Conservation (phyloP, 2,329 filamentous ascomycete species). For the Exserohilum rostratum region DNA sequence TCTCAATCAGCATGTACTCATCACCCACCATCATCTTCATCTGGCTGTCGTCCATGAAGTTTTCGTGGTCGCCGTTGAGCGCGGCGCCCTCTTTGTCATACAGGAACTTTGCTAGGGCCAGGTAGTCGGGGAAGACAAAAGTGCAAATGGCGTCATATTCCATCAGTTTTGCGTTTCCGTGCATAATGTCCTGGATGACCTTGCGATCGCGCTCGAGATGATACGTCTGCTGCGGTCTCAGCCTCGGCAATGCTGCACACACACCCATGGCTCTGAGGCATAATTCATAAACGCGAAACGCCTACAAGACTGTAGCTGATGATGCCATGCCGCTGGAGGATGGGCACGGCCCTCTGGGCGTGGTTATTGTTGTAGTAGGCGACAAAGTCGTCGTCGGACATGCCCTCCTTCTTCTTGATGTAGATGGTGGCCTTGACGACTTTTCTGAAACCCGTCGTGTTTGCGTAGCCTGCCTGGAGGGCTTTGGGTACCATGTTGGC, state of each 20-base stretch:
- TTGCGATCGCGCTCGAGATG: conserved; percentile 53
- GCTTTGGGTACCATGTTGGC: conserved; percentile 51
- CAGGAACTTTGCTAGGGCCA: conserved; percentile 54
- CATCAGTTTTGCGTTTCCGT: conserved; percentile 52
- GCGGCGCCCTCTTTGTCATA: conserved; percentile 55
- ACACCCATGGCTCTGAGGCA: no score
- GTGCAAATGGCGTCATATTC: conserved; percentile 57
- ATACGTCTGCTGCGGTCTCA: conserved; percentile 48
- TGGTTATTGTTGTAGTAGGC: conserved; percentile 55
- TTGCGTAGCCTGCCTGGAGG: conserved; percentile 54
- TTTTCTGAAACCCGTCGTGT: conserved; percentile 54
- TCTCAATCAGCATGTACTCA: conserved; percentile 50
- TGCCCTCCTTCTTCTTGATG: conserved; percentile 55
- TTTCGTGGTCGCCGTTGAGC: conserved; percentile 44
- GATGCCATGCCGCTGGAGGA: conserved; percentile 52
- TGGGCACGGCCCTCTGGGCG: conserved; percentile 52
- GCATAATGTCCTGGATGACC: conserved; percentile 53
- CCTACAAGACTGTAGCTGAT: conserved; percentile 55
- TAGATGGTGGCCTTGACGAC: conserved; percentile 55
- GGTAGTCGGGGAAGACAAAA: conserved; percentile 56
- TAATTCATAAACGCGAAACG: neutral
- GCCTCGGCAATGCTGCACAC: neutral
- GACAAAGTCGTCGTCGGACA: conserved; percentile 54
- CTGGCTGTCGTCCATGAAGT: conserved; percentile 49
- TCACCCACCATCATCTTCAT: conserved; percentile 57